A percentile compares a stretch with the other conserved stretches of the same genome.
Evolutionary conservation across 2,329 filamentous ascomycete species (phyloP).

Genomic region (Epichloe elymi): DNA sequence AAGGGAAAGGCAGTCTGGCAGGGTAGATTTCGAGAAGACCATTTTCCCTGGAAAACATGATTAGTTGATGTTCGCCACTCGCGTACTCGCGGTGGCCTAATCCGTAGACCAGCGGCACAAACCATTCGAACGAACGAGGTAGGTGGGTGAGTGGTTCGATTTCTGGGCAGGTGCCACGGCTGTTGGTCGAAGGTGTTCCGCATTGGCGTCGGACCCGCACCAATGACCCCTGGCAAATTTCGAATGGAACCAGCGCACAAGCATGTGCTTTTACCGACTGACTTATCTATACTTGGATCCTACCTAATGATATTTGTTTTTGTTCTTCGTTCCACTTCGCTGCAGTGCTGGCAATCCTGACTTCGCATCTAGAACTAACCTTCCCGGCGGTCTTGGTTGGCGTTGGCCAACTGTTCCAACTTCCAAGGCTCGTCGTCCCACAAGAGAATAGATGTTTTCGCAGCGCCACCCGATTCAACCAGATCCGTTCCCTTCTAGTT

Average conservation of each 20-base stretch:
- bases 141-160: constrained; percentile 1
- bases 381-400: no score
- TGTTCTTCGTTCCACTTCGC: neutral
- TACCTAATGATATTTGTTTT: neutral
- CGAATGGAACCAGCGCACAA: neutral
- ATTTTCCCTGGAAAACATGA: no score
- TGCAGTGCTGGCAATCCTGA: no score
- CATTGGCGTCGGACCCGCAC: neutral
- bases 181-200: neutral
- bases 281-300: neutral
- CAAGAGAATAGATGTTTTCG: neutral
- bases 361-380: no score
- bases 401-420: neutral
- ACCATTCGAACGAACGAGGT: neutral
- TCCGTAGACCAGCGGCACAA: no score
- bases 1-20: no score
- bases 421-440: neutral
- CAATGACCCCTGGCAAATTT: neutral
- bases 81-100: no score
- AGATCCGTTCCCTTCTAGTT: neutral
- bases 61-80: no score
- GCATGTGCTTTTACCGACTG: neutral
- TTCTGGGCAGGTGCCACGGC: neutral
- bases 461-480: neutral
- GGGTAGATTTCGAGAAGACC: no score